Conservation (phyloP, 2,329 filamentous ascomycete species). For the Pseudogymnoascus sp. region DNA sequence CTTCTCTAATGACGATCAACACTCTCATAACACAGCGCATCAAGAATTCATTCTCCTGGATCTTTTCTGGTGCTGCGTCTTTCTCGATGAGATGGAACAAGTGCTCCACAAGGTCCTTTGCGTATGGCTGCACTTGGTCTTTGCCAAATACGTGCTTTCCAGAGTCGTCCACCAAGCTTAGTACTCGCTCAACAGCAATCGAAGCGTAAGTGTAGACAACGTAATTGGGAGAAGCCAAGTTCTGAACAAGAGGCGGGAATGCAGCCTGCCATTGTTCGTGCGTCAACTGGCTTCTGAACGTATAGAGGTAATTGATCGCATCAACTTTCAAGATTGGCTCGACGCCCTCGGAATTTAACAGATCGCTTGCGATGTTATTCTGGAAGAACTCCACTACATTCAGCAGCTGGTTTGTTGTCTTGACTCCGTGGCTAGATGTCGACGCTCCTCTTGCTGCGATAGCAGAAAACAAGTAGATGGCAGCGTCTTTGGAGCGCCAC, state of each 20-base stretch:
- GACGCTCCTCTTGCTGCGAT: slow-evolving; percentile 87
- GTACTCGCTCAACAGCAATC: slow-evolving; percentile 87
- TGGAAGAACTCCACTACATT: slow-evolving; percentile 94
- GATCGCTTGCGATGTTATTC: slow-evolving; percentile 80
- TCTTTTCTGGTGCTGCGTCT: slow-evolving; percentile 76
- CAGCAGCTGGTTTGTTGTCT: slow-evolving; percentile 78
- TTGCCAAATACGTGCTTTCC: slow-evolving; percentile 74
- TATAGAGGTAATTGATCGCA: slow-evolving; percentile 96
- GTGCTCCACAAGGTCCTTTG: slow-evolving; percentile 80
- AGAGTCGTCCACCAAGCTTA: slow-evolving; percentile 71
- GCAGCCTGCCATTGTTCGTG: slow-evolving; percentile 87
- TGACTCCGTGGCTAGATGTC: slow-evolving; percentile 82
- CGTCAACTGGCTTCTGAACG: slow-evolving; percentile 89
- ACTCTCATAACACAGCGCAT: slow-evolving; percentile 99
- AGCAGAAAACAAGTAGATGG: slow-evolving; percentile 92
- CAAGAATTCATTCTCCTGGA: slow-evolving; percentile 97
- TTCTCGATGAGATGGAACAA: slow-evolving; percentile 87
- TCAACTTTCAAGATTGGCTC: slow-evolving; percentile 92
- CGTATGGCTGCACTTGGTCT: slow-evolving; percentile 68
- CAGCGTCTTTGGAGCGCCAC: slow-evolving; percentile 97
- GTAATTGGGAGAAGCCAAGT: slow-evolving; percentile 82
- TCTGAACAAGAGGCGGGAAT: slow-evolving; percentile 83
- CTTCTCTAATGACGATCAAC: slow-evolving; percentile 85
- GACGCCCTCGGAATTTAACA: slow-evolving; percentile 60
- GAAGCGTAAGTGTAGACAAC: slow-evolving; percentile 97